Evolutionary conservation across 2,329 filamentous ascomycete genomes (phyloP).

Genomic region (Phialophora verrucosa): DNA sequence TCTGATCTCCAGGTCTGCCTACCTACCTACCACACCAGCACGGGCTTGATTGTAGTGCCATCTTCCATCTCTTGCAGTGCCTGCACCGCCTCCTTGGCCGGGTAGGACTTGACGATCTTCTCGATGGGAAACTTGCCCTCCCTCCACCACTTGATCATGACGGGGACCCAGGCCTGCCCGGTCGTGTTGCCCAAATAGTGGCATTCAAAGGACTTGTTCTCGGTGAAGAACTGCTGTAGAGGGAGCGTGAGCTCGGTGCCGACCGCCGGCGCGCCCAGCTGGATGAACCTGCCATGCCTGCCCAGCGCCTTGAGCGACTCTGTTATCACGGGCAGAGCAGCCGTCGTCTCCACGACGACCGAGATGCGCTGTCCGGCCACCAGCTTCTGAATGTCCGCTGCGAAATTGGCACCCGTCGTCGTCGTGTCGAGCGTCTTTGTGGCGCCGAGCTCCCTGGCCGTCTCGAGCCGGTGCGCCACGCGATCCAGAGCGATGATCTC

Average conservation of each 20-base stretch:
- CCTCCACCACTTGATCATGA: constrained; percentile 57
- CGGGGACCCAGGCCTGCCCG: constrained; percentile 50
- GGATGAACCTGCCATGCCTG: constrained; percentile 56
- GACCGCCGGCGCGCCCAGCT: constrained; percentile 57
- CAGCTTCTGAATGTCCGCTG: constrained; percentile 46
- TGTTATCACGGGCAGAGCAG: constrained; percentile 51
- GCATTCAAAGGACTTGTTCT: constrained; percentile 56
- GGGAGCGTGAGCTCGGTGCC: constrained; percentile 52
- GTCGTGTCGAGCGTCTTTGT: constrained; percentile 46
- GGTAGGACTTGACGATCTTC: constrained; percentile 53
- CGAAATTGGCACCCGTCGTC: constrained; percentile 38
- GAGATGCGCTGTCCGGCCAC: constrained; percentile 50
- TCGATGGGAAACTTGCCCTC: constrained; percentile 56
- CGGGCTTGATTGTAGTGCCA: constrained; percentile 41
- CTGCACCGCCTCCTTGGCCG: constrained; percentile 42
- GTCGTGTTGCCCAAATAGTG: constrained; percentile 55
- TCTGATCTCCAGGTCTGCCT: background rate
- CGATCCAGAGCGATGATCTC: constrained; percentile 52
- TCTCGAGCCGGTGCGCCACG: constrained; percentile 45
- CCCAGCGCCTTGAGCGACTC: constrained; percentile 52
- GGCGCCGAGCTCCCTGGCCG: constrained; percentile 50
- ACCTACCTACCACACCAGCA: constrained; percentile 40
- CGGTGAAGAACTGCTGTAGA: constrained; percentile 50
- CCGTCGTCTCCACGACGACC: constrained; percentile 59
- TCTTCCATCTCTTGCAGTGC: constrained; percentile 41